A percentile compares a stretch with the other conserved stretches of the same genome.
Evolutionary conservation across 2,329 filamentous ascomycete genomes (phyloP).

Genomic region (Hymenoscyphus infarciens): DNA sequence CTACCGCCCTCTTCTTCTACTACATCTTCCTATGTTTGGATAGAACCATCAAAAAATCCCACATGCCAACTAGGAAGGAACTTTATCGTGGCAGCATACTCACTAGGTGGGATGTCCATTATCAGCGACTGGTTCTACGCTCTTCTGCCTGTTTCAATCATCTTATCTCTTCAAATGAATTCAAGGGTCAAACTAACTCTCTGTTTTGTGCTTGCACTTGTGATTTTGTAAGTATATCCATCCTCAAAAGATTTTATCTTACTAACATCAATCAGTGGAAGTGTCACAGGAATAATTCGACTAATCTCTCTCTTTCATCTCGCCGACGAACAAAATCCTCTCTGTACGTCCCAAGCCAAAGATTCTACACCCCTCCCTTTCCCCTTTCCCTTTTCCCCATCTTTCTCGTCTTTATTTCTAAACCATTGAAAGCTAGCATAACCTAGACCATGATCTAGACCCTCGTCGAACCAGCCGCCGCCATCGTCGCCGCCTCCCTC

Average conservation of each 20-base stretch:
- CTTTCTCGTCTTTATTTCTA: too few relatives aligned
- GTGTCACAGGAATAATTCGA: not conserved
- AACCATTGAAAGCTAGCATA: constrained; percentile 38
- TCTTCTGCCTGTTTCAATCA: not conserved
- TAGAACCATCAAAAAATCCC: not conserved
- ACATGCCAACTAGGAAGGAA: not conserved
- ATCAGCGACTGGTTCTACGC: not conserved
- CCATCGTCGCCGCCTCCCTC: constrained; percentile 51
- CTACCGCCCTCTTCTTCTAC: constrained; percentile 43
- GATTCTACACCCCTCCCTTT: not conserved
- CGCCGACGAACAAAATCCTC: not conserved
- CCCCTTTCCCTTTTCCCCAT: not conserved
- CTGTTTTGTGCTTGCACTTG: not conserved
- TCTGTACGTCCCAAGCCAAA: not conserved
- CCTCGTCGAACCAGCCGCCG: constrained; percentile 53
- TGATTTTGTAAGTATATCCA: not conserved
- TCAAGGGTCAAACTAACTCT: not conserved
- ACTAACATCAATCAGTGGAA: not conserved
- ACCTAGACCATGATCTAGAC: constrained; percentile 56
- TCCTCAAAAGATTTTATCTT: too few relatives aligned
- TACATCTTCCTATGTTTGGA: constrained; percentile 43
- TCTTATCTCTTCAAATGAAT: not conserved
- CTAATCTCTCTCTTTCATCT: not conserved
- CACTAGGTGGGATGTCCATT: not conserved
- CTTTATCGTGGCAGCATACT: not conserved